phyloP scores from a whole-genome alignment of 768 basidiomycete genomes.

The Psilocybe cubensis region DNA sequence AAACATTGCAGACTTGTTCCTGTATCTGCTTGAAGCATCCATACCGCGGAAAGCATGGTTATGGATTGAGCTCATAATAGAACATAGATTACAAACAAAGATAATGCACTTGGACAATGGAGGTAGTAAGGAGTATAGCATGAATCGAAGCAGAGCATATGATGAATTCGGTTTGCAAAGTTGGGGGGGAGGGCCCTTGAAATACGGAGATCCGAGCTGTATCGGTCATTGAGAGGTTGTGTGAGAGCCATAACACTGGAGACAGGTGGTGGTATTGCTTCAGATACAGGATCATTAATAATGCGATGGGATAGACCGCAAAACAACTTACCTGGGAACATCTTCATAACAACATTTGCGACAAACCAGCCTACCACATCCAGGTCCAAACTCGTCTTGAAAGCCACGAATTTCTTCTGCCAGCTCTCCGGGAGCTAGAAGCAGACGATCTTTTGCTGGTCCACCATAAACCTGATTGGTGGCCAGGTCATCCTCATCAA shows the following conservation, averaged over 20 bases:
- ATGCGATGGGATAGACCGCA: background rate
- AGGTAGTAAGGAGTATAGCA: background rate
- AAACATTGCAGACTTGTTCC: background rate
- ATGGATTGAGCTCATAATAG: too few relatives aligned
- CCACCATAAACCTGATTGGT: background rate
- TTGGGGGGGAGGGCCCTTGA: background rate
- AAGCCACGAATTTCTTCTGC: constrained; percentile 19
- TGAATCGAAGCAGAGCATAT: background rate
- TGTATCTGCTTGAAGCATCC: background rate
- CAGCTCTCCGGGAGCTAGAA: constrained; percentile 3
- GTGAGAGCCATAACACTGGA: constrained; percentile 36
- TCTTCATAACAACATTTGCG: constrained; percentile 49
- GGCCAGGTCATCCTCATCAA: constrained; percentile 23
- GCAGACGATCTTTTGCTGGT: background rate
- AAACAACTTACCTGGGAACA: constrained; percentile 37
- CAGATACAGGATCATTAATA: background rate
- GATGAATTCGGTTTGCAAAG: background rate
- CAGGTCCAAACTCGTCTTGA: constrained; percentile 28
- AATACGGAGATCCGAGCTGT: background rate
- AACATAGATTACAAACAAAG: too few relatives aligned
- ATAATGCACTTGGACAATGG: background rate
- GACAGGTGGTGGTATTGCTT: constrained; percentile 42
- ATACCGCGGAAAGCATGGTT: background rate
- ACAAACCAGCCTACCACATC: constrained; percentile 47
- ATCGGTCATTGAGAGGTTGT: background rate